Percentiles rank a stretch among this genome's conserved stretches.
These are phyloP conservation scores for Tolypocladium capitatum DNA, from an alignment of 2,329 filamentous ascomycete species.

Conservation along the genomic window DNA sequence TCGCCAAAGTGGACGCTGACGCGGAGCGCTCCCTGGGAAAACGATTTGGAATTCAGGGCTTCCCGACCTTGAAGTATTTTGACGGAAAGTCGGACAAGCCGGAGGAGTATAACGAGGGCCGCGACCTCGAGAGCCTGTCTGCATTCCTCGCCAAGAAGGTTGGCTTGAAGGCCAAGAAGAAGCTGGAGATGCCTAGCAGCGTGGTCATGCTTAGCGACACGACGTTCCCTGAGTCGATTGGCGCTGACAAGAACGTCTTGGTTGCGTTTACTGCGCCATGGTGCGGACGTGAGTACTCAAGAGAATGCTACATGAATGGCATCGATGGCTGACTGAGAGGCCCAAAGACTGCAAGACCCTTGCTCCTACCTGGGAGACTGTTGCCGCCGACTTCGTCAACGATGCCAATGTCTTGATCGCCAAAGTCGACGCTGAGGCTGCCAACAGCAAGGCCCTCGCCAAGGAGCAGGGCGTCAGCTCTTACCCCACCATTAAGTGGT, in stretches of 20 bases:
- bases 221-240: slow-evolving; percentile 65
- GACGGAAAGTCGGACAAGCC: slow-evolving; percentile 86
- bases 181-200: slow-evolving; percentile 57
- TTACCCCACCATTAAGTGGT: slow-evolving; percentile 98
- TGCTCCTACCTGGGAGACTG: slow-evolving; percentile 77
- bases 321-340: neutral
- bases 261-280: slow-evolving; percentile 97
- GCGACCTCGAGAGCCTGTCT: slow-evolving; percentile 75
- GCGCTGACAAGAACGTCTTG: slow-evolving; percentile 75
- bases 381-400: slow-evolving; percentile 67
- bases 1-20: slow-evolving; percentile 95
- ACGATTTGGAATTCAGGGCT: slow-evolving; percentile 81
- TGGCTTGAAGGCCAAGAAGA: slow-evolving; percentile 66
- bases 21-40: slow-evolving; percentile 72
- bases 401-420: slow-evolving; percentile 75
- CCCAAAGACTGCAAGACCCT: slow-evolving; percentile 84
- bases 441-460: slow-evolving; percentile 69
- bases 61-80: slow-evolving; percentile 96
- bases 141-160: slow-evolving; percentile 80
- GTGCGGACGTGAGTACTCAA: slow-evolving; percentile 75
- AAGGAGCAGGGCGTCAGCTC: slow-evolving; percentile 64
- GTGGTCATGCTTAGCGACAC: slow-evolving; percentile 71
- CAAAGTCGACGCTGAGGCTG: slow-evolving; percentile 88
- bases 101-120: slow-evolving; percentile 70
- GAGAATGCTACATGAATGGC: neutral